Evolutionary conservation across 2,329 filamentous ascomycete species (phyloP).

Genomic region (Raffaelea albimanens): DNA sequence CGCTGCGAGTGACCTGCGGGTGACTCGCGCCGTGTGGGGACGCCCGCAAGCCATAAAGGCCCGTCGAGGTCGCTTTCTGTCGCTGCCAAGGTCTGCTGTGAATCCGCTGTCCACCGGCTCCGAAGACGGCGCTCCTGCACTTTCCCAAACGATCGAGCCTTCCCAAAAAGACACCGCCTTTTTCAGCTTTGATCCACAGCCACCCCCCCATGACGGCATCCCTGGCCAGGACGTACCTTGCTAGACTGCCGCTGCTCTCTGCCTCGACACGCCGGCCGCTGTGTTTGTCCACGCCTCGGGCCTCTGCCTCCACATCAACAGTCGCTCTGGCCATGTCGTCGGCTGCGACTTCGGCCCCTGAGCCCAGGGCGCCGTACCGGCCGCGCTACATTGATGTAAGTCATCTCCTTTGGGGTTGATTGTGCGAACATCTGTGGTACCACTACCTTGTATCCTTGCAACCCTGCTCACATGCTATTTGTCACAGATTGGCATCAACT

Average conservation of each 20-base stretch:
- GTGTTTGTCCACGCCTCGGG: neutral
- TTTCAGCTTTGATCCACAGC: neutral
- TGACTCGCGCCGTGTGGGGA: too few relatives aligned
- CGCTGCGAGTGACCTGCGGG: too few relatives aligned
- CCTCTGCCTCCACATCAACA: slow-evolving; percentile 2
- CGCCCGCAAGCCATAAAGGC: too few relatives aligned
- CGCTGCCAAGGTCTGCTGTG: too few relatives aligned
- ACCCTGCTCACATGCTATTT: too few relatives aligned
- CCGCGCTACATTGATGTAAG: slow-evolving; percentile 56
- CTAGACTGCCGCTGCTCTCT: neutral
- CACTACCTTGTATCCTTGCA: too few relatives aligned
- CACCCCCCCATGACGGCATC: slow-evolving; percentile 6
- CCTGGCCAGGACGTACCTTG: slow-evolving; percentile 2
- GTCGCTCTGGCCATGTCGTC: slow-evolving; percentile 11
- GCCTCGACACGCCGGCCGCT: slow-evolving; percentile 1
- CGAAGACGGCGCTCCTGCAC: slow-evolving; percentile 6
- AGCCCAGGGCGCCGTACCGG: slow-evolving; percentile 20
- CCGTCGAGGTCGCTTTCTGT: too few relatives aligned
- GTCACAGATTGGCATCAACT: slow-evolving; percentile 88
- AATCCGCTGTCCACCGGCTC: neutral
- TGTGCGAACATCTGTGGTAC: too few relatives aligned
- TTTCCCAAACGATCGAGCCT: too few relatives aligned
- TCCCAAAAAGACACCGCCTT: too few relatives aligned
- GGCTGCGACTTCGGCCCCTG: slow-evolving; percentile 7
- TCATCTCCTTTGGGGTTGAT: neutral